Conservation (phyloP, 257 asterid genomes). For the Ballota nigra region DNA sequence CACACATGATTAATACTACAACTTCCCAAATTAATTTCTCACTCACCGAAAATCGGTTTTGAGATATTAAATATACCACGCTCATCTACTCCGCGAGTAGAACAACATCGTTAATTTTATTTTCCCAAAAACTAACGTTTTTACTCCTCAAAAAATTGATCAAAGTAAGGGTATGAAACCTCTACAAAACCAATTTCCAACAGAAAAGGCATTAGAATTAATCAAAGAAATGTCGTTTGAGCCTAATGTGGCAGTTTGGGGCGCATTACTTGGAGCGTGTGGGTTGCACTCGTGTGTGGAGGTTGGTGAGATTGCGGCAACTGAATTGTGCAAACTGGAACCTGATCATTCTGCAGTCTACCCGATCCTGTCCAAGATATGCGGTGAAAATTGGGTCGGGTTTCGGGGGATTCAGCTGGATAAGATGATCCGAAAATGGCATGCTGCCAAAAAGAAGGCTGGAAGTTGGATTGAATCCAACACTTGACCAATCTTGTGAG, state of each 20-base stretch:
- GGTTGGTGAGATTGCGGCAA: conserved; percentile 60
- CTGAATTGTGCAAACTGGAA: conserved; percentile 44
- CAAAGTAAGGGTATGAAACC: too few relatives aligned
- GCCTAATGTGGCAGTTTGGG: conserved; percentile 78
- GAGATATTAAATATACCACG: too few relatives aligned
- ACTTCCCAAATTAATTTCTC: too few relatives aligned
- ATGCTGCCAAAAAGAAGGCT: conserved; percentile 55
- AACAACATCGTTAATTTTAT: too few relatives aligned
- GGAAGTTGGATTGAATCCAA: conserved; percentile 61
- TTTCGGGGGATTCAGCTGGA: conserved; percentile 37
- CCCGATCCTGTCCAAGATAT: conserved; percentile 47
- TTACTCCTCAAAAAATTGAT: too few relatives aligned
- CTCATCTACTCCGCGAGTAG: too few relatives aligned
- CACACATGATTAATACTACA: too few relatives aligned
- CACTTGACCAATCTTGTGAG: background rate
- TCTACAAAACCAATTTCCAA: too few relatives aligned
- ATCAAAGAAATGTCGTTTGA: conserved; percentile 63
- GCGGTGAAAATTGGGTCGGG: conserved; percentile 47
- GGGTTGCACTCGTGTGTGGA: conserved; percentile 55
- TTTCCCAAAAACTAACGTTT: too few relatives aligned
- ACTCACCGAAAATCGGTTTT: too few relatives aligned
- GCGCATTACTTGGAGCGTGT: conserved; percentile 71
- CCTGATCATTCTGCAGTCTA: conserved; percentile 65
- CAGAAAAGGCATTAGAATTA: conserved; percentile 55
- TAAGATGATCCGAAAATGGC: conserved; percentile 42